Evolutionary conservation across 2,329 filamentous ascomycete species (phyloP).

Genomic region (Helminthosporium solani): DNA sequence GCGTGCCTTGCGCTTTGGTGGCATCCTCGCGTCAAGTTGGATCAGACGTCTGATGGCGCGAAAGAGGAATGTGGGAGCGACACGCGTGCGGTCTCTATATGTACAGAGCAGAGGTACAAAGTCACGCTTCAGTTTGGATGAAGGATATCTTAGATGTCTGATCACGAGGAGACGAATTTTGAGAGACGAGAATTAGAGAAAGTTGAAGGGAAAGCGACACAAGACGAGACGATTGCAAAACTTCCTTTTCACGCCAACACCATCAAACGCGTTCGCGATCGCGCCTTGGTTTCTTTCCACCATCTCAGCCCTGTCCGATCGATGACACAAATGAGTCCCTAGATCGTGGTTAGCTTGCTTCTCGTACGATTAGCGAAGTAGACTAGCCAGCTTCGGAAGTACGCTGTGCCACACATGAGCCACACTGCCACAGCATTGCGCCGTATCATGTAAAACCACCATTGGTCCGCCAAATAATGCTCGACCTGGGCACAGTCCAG

Average conservation of each 20-base stretch:
- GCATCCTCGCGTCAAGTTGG: constrained; percentile 20
- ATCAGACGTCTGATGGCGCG: background rate
- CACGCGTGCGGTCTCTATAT: background rate
- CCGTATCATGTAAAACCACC: too few species aligned
- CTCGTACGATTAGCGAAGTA: constrained; percentile 6
- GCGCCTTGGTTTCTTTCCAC: background rate
- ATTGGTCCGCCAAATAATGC: too few species aligned
- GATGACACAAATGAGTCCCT: constrained; percentile 5
- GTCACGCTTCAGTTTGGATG: background rate
- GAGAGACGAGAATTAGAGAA: background rate
- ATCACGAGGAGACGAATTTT: background rate
- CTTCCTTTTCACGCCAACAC: background rate
- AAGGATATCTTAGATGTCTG: background rate
- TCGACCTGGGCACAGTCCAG: too few species aligned
- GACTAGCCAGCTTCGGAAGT: background rate
- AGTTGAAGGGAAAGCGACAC: background rate
- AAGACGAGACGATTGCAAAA: too few species aligned
- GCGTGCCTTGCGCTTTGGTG: constrained; percentile 36
- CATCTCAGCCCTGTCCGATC: constrained; percentile 6
- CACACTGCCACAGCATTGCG: background rate
- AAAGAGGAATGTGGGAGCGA: background rate
- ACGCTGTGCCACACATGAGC: background rate
- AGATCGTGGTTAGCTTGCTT: constrained; percentile 1
- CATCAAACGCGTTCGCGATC: background rate
- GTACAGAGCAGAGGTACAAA: background rate